Evolutionary conservation across 2,329 filamentous ascomycete species (phyloP), one percentile per base, ranked within the genome.

Genomic region (Exophiala dermatitidis): DNA sequence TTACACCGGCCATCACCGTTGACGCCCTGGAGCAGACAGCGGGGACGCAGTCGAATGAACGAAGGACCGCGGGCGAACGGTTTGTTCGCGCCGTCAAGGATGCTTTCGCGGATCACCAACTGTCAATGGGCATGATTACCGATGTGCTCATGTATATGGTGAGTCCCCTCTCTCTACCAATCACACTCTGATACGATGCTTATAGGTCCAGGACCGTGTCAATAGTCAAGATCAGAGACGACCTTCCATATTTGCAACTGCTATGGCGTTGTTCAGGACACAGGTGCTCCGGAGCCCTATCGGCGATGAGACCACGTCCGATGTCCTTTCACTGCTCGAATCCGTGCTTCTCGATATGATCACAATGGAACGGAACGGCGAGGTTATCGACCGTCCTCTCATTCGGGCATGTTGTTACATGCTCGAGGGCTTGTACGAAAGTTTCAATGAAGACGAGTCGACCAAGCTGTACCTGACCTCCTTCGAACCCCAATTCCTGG

Each of bases 61-160:
- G 87, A 51, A 79, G 88, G 44, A 80, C 85, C 41, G 85, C 86
- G 34, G 90, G 90, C 45, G 90, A 95, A 69, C 84, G 79, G 65
- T 94, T 97, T 60, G 71, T 98, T 54, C 81, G 81, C 51, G 85
- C 82, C 0, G 70, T 97, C 9, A 85, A 85, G 62, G 77, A 83
- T 53, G 82, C 84, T 2, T 98, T 90, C 89, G 82, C 90, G 56
- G 86, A 94, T 58, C 90, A 98, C 66, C 88, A 90, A 66, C 81
- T 87, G 52, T 90, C 87, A 42, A 95, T 95, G 88, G 90, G 89
- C 66, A 97, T 97, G 56, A 85, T 89, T 47, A 90, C 90, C 3
- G 93, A 97, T 68, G 89, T 97, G 32, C 77, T 97, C 48, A 96
- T 97, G 90, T 96, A 96, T 66, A 88, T 98, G 77, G 80, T 82